These are phyloP conservation scores for Flaveria floridana DNA, from an alignment of 140 eudicot species.

Conservation along the genomic window DNA sequence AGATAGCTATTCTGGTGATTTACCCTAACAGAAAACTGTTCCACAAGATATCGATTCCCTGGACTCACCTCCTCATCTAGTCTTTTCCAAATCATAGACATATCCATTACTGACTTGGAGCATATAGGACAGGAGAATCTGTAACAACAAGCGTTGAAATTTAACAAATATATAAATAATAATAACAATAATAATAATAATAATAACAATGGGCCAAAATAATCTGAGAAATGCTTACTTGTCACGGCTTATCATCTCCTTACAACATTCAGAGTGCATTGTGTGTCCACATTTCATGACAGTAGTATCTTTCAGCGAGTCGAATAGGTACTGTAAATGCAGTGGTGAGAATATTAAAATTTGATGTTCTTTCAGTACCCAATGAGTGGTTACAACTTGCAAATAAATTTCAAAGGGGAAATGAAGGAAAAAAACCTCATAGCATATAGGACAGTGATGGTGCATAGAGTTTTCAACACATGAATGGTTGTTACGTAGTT, in stretches of 20 bases:
- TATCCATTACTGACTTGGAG: constrained; percentile 80
- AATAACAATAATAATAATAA: too few species aligned
- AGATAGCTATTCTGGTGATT: background rate
- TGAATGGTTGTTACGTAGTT: constrained; percentile 54
- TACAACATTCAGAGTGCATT: constrained; percentile 81
- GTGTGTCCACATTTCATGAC: constrained; percentile 99
- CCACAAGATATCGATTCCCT: background rate
- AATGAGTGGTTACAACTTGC: background rate
- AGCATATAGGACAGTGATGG: constrained; percentile 97
- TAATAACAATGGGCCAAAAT: background rate
- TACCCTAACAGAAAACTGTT: background rate
- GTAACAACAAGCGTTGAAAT: background rate
- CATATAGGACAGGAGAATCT: constrained; percentile 88
- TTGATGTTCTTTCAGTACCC: background rate
- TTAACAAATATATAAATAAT: background rate
- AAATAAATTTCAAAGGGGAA: background rate
- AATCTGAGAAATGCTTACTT: constrained; percentile 51
- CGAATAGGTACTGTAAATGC: constrained; percentile 74
- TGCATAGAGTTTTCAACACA: constrained; percentile 91
- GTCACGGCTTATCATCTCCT: constrained; percentile 76
- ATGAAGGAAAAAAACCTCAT: constrained; percentile 55
- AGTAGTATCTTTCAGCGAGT: constrained; percentile 82
- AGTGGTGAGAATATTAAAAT: background rate
- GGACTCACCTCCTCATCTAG: constrained; percentile 82
- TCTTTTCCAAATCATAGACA: constrained; percentile 77